phyloP scores from a whole-genome alignment of 305 asterid species.

The Stenogyne calaminthoides region DNA sequence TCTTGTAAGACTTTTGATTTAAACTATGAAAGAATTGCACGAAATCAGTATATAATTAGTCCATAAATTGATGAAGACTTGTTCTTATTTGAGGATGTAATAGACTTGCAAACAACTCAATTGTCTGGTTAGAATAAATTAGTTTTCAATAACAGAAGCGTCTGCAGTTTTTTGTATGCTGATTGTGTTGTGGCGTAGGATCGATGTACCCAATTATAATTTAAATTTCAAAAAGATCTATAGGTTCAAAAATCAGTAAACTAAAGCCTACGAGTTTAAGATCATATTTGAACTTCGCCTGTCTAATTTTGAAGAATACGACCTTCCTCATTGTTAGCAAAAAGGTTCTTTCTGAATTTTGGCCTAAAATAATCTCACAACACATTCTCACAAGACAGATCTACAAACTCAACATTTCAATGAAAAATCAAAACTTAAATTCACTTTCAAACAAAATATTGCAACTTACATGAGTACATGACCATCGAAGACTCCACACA shows the following conservation, averaged over 20 bases:
- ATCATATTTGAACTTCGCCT: neutral
- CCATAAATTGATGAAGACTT: constrained; percentile 26
- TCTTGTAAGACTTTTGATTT: constrained; percentile 31
- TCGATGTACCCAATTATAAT: no score
- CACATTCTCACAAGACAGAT: neutral
- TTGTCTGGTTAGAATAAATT: constrained; percentile 31
- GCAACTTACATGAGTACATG: no score
- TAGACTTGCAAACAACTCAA: constrained; percentile 55
- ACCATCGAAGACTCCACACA: neutral
- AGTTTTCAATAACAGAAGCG: neutral
- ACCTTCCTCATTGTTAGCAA: neutral
- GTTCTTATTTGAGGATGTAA: constrained; percentile 30
- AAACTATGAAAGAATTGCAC: constrained; percentile 28
- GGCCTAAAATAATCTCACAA: neutral
- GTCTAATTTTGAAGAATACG: neutral
- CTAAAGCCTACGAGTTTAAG: neutral
- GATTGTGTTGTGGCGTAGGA: no score
- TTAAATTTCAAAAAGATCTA: neutral
- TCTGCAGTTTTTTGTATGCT: no score
- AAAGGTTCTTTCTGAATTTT: neutral
- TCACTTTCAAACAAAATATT: neutral
- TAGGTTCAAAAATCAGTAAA: neutral
- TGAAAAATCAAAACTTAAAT: neutral
- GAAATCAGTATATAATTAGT: constrained; percentile 11
- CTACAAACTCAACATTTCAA: neutral